phyloP scores from a whole-genome alignment of 257 asterid genomes.

The Ilex asprella region DNA sequence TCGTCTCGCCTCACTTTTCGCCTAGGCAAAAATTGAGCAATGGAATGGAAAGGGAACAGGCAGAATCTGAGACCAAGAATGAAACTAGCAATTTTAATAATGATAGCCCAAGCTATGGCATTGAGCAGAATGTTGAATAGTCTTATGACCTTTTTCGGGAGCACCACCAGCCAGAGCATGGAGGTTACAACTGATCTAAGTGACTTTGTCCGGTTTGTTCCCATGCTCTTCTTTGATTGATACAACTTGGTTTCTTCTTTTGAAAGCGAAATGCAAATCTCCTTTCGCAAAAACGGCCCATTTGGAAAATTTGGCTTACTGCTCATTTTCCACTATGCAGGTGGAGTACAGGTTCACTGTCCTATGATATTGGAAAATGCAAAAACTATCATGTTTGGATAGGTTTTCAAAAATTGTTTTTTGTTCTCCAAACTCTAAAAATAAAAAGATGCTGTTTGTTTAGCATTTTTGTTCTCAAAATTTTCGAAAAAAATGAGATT shows the following conservation, averaged over 20 bases:
- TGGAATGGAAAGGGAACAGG: slow-evolving; percentile 77
- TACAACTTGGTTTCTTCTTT: too few species aligned
- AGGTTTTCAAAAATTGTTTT: too few species aligned
- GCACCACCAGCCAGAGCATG: slow-evolving; percentile 26
- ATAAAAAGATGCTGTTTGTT: too few species aligned
- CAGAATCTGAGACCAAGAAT: slow-evolving; percentile 31
- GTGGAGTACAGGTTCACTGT: slow-evolving; percentile 54
- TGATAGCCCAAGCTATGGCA: slow-evolving; percentile 28
- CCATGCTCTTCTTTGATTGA: slow-evolving; percentile 4
- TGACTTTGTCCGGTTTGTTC: slow-evolving; percentile 8
- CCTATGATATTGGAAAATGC: slow-evolving; percentile 29
- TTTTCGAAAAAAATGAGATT: too few species aligned
- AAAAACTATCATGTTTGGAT: too few species aligned
- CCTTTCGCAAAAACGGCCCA: slow-evolving; percentile 14
- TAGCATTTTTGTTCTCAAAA: too few species aligned
- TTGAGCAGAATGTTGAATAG: slow-evolving; percentile 25
- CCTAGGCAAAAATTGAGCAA: slow-evolving; percentile 69
- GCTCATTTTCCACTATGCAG: slow-evolving; percentile 70
- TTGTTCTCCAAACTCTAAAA: too few species aligned
- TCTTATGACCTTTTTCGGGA: slow-evolving; percentile 24
- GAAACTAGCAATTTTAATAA: slow-evolving; percentile 2
- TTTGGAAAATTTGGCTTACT: slow-evolving; percentile 57
- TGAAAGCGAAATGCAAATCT: background rate
- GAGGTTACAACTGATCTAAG: slow-evolving; percentile 24
- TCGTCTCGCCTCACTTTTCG: too few species aligned